Conservation (phyloP, 768 basidiomycete species). For the Baorangia bicolor region DNA sequence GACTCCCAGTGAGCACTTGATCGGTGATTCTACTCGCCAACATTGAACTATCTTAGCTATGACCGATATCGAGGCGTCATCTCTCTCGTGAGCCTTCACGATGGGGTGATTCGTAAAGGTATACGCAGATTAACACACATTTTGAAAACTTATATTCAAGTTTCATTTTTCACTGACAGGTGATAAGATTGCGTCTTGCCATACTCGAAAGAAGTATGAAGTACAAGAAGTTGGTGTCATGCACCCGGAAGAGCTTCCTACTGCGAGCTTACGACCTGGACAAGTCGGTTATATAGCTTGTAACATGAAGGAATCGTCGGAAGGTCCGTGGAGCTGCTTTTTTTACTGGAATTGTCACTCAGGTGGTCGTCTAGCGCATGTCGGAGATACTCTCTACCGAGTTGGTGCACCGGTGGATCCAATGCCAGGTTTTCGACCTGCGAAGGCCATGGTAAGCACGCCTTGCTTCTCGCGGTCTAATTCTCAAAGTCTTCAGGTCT, state of each 20-base stretch:
- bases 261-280: conserved; percentile 63
- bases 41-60: conserved; percentile 52
- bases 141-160: background rate
- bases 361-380: conserved; percentile 57
- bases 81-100: conserved; percentile 79
- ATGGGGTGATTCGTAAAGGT: conserved; percentile 84
- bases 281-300: conserved; percentile 91
- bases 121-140: background rate
- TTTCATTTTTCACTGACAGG: conserved; percentile 43
- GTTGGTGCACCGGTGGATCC: conserved; percentile 73
- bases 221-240: conserved; percentile 86
- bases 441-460: conserved; percentile 82
- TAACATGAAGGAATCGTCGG: conserved; percentile 96
- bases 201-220: conserved; percentile 87
- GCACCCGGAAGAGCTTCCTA: conserved; percentile 85
- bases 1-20: conserved; percentile 74
- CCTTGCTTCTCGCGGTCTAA: background rate
- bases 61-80: conserved; percentile 97
- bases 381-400: conserved; percentile 90
- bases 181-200: conserved; percentile 84
- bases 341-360: background rate
- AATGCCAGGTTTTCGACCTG: conserved; percentile 87
- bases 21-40: background rate
- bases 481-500: conserved; percentile 57
- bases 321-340: conserved; percentile 52